Percentiles rank a stretch among this genome's conserved stretches.
These are phyloP conservation scores for Botrytis elliptica DNA, from an alignment of 2,329 filamentous ascomycete genomes.

Conservation along the genomic window DNA sequence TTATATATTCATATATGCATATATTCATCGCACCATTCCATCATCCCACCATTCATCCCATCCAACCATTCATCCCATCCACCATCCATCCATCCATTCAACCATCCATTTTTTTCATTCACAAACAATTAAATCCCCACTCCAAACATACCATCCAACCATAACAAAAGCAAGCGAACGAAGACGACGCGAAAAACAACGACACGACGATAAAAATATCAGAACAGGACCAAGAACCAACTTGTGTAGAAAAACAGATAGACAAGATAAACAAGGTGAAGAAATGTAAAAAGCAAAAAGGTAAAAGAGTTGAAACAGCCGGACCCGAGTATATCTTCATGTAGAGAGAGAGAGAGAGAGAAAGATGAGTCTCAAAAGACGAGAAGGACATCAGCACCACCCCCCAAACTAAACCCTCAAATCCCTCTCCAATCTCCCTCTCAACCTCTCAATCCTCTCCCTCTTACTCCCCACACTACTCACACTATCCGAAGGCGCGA, in stretches of 20 bases:
- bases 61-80: not conserved
- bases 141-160: not conserved
- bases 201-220: not conserved
- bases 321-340: not conserved
- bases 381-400: not conserved
- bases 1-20: not conserved
- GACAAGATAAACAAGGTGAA: not conserved
- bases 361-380: not conserved
- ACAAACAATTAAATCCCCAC: not conserved
- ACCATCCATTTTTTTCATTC: not conserved
- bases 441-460: slow-evolving; percentile 31
- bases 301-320: not conserved
- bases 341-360: not conserved
- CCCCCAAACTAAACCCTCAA: not conserved
- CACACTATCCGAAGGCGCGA: slow-evolving; percentile 61
- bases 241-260: not conserved
- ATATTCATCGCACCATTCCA: not conserved
- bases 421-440: slow-evolving; percentile 22
- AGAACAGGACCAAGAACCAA: not conserved
- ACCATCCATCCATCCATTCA: no score
- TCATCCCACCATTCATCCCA: not conserved
- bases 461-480: slow-evolving; percentile 54
- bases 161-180: not conserved
- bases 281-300: not conserved
- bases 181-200: not conserved